A percentile compares a stretch with the other conserved stretches of the same genome.
These are phyloP conservation scores for Didymella pomorum DNA, from an alignment of 2,329 filamentous ascomycete genomes.

Conservation along the genomic window DNA sequence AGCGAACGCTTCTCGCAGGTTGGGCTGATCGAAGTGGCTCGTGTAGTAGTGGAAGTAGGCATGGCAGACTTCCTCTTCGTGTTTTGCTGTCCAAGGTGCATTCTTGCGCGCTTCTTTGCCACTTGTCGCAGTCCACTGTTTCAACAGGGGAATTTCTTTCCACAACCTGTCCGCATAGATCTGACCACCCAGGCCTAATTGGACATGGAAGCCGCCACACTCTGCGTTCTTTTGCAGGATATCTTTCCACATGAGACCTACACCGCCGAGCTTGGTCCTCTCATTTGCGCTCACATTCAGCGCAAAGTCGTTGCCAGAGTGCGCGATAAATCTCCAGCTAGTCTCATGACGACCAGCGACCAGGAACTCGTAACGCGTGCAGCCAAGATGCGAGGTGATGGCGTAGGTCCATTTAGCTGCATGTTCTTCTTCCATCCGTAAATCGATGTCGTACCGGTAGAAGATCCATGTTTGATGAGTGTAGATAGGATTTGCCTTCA, in stretches of 20 bases:
- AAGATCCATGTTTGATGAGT: conserved; percentile 95
- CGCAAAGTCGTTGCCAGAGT: conserved; percentile 95
- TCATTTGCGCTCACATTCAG: conserved; percentile 87
- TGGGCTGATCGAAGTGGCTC: conserved; percentile 96
- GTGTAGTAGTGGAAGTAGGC: conserved; percentile 99
- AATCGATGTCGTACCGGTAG: conserved; percentile 90
- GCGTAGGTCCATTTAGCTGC: conserved; percentile 96
- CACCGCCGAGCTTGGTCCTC: conserved; percentile 81
- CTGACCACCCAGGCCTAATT: conserved; percentile 90
- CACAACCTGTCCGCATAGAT: conserved; percentile 95
- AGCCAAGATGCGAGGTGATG: conserved; percentile 94
- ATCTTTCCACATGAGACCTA: conserved; percentile 99
- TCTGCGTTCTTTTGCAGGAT: conserved; percentile 97
- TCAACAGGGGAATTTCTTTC: conserved; percentile 92
- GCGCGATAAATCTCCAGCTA: conserved; percentile 94
- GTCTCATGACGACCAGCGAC: conserved; percentile 90
- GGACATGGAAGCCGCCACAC: conserved; percentile 93
- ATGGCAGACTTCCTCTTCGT: conserved; percentile 94
- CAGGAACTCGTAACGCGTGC: conserved; percentile 97
- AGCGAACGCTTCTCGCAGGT: conserved; percentile 91
- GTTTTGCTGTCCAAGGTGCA: conserved; percentile 88
- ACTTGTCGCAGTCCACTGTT: conserved; percentile 93
- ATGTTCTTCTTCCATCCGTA: conserved; percentile 83
- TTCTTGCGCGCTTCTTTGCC: conserved; percentile 93
- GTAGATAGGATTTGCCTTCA: conserved; percentile 82